phyloP scores from a whole-genome alignment of 2,329 filamentous ascomycete genomes.

The Fusarium sp. region DNA sequence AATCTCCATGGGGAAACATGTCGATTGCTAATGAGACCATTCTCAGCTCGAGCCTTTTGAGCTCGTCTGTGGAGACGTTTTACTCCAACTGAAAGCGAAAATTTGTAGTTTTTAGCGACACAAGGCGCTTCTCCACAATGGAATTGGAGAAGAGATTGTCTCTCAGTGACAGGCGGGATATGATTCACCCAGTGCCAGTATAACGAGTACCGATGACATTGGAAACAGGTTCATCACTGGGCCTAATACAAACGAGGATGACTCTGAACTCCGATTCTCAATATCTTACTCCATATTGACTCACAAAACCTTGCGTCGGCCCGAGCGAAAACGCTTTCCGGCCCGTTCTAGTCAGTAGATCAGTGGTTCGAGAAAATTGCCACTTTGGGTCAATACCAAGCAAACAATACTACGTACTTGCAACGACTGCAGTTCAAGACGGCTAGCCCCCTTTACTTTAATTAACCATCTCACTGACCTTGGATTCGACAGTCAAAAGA shows the following conservation, averaged over 20 bases:
- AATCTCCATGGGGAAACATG: slow-evolving; percentile 41
- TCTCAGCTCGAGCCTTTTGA: neutral
- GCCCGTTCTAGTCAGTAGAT: neutral
- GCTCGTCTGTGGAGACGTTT: slow-evolving; percentile 11
- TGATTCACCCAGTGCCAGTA: too few species aligned
- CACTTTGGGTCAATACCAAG: neutral
- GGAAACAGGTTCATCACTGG: neutral
- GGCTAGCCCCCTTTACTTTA: neutral
- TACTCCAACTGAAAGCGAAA: neutral
- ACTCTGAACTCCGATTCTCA: neutral
- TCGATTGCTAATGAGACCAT: slow-evolving; percentile 11
- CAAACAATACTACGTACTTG: too few species aligned
- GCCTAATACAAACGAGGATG: neutral
- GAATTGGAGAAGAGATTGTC: slow-evolving; percentile 7
- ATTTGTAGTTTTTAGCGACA: slow-evolving; percentile 4
- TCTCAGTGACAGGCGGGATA: too few species aligned
- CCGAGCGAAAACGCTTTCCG: neutral
- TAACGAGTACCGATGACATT: too few species aligned
- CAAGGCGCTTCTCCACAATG: neutral
- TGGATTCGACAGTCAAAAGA: neutral
- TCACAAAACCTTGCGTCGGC: neutral
- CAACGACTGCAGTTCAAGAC: too few species aligned
- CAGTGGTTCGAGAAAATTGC: neutral
- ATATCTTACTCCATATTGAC: neutral
- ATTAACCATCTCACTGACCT: neutral